Evolutionary conservation across 1,139 yeast genomes (phyloP).

Genomic region (Candida sanyaensis): DNA sequence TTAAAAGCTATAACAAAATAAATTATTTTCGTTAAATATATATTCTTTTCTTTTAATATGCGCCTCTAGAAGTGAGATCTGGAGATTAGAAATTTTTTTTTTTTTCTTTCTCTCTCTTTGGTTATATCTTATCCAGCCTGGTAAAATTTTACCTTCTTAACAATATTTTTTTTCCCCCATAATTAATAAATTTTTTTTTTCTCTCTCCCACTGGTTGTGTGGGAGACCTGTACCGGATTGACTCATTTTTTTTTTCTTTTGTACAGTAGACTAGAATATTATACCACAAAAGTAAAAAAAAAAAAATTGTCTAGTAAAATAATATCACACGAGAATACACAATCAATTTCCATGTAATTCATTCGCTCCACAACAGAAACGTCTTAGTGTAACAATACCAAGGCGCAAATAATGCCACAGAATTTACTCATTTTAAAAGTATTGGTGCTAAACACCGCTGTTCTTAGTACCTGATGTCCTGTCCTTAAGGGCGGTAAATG

Average conservation of each 20-base stretch:
- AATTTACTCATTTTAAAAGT: too few relatives aligned
- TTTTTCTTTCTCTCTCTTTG: not conserved
- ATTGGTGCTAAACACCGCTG: too few relatives aligned
- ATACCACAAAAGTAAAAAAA: too few relatives aligned
- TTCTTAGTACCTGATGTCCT: too few relatives aligned
- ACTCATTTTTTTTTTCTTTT: not conserved
- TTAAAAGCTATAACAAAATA: too few relatives aligned
- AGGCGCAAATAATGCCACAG: too few relatives aligned
- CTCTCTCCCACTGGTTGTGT: not conserved
- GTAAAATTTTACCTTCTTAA: not conserved
- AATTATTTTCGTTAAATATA: not conserved
- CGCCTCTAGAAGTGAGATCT: not conserved
- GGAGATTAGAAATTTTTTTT: not conserved
- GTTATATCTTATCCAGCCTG: too few relatives aligned
- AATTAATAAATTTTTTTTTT: not conserved
- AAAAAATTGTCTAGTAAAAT: not conserved
- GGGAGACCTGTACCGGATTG: slow-evolving; percentile 1
- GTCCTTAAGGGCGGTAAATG: too few relatives aligned
- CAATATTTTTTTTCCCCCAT: not conserved
- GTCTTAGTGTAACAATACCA: too few relatives aligned
- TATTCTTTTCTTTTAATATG: not conserved
- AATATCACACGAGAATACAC: slow-evolving; percentile 20
- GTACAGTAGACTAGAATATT: not conserved
- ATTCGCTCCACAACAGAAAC: too few relatives aligned
- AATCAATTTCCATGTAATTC: too few relatives aligned